Evolutionary conservation across 306 rosid species (phyloP), one percentile per base, ranked within the genome.

Genomic region (Myrica gale): DNA sequence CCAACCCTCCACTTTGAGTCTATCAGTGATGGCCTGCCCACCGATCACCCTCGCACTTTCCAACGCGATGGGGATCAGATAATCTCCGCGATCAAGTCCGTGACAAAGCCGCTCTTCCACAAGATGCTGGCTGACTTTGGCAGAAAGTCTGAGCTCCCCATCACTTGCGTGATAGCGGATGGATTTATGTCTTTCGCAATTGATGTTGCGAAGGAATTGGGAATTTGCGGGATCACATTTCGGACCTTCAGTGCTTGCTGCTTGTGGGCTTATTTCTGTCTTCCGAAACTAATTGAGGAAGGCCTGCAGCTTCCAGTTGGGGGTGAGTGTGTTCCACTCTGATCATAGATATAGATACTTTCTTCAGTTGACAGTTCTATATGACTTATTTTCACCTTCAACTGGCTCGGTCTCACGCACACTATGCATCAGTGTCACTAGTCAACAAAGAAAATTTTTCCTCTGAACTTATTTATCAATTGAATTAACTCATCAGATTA

Each of bases 261-360:
- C 73, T 71, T 84, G 67, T 90, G 88, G 96, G 71, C 84, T 74
- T 84, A 71, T 58, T 63, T 85, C 0, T 76, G 53, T 19, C 65
- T 76, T 50, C 89, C 88, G 0, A 67, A 68, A 1, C 74, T 87
- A 15, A 37, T 83, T 5, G 55, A 83, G 1, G 70, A 41, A 5
- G 77, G 81, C 32, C 32, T 1, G 0, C 81, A 88, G 61, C 84
- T 90, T 62, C 90, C 96, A 3, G 80, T 87, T 10, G 47, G 37
- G 86, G 96, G 89, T 85, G 73, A 5, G 0, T 16, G 3, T 63
- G n/a, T 8, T 2, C 9, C 5, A 6, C 19, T 77, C 81, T 10
- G 4, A 5, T 1, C 4, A 4, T 16, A 11, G 4, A 2, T 51
- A 16, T 1, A 51, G 13, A 4, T 51, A 15, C 13, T 13, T 1